Conservation (phyloP, 78 protist species). For the Monosiga brevicollis region DNA sequence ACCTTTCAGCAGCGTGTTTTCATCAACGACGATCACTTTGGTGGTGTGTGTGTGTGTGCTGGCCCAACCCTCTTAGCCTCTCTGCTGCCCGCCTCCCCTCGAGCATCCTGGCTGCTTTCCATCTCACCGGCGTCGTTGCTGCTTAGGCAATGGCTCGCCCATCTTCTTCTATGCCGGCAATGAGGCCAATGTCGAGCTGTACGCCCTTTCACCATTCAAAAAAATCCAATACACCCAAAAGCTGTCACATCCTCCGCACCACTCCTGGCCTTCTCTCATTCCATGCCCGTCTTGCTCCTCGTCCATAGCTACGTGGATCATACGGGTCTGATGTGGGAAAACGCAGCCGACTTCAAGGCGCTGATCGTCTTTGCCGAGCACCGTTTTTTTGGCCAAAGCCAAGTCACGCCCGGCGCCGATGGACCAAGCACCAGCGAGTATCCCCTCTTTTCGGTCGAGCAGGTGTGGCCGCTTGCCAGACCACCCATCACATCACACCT, state of each 20-base stretch:
- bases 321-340: constrained; percentile 56
- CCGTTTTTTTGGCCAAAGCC: constrained; percentile 37
- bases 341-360: constrained; percentile 46
- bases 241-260: too few relatives aligned
- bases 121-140: too few relatives aligned
- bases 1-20: constrained; percentile 45
- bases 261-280: too few relatives aligned
- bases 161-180: constrained; percentile 56
- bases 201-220: too few relatives aligned
- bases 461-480: neutral
- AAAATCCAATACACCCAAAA: too few relatives aligned
- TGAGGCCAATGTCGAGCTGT: neutral
- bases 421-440: neutral
- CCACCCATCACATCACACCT: neutral
- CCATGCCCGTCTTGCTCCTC: too few relatives aligned
- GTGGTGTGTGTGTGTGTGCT: too few relatives aligned
- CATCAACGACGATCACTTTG: constrained; percentile 16
- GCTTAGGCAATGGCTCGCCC: constrained; percentile 5
- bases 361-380: constrained; percentile 67
- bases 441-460: neutral
- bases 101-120: too few relatives aligned
- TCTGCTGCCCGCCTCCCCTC: too few relatives aligned
- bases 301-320: constrained; percentile 54
- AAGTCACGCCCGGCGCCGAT: neutral
- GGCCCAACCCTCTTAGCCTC: too few relatives aligned